These are phyloP conservation scores for Colletotrichum navitas DNA, from an alignment of 2,329 filamentous ascomycete species.

Conservation along the genomic window DNA sequence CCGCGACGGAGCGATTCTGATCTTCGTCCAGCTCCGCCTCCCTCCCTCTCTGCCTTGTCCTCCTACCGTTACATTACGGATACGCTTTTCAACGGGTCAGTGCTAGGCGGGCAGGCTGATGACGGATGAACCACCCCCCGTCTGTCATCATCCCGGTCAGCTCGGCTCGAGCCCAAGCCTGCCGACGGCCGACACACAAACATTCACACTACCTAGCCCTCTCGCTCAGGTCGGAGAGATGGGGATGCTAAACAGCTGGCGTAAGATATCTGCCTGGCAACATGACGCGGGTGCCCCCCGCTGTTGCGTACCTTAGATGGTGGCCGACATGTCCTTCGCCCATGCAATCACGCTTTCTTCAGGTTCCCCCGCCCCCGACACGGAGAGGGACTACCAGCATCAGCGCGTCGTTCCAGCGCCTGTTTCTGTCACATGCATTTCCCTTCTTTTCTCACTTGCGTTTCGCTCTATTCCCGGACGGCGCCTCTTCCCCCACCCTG, in stretches of 20 bases:
- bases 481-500: constrained; percentile 15
- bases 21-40: not conserved
- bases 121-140: constrained; percentile 29
- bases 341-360: constrained; percentile 13
- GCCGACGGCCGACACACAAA: constrained; percentile 23
- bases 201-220: not conserved
- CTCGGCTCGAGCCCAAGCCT: constrained; percentile 35
- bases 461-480: constrained; percentile 26
- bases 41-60: not conserved
- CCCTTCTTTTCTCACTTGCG: constrained; percentile 20
- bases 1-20: constrained; percentile 29
- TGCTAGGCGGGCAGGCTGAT: constrained; percentile 26
- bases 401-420: not conserved
- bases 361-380: constrained; percentile 13
- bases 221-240: constrained; percentile 4
- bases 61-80: constrained; percentile 2
- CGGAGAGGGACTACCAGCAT: constrained; percentile 2
- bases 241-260: constrained; percentile 17
- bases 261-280: constrained; percentile 16
- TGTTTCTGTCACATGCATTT: constrained; percentile 37
- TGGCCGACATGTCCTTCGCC: constrained; percentile 25
- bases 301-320: constrained; percentile 12
- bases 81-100: constrained; percentile 3
- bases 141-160: constrained; percentile 40
- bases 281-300: constrained; percentile 18